A percentile compares a stretch with the other conserved stretches of the same genome.
These are phyloP conservation scores for Hyaloscypha hepaticicola DNA, from an alignment of 495 filamentous ascomycete genomes.

Conservation along the genomic window DNA sequence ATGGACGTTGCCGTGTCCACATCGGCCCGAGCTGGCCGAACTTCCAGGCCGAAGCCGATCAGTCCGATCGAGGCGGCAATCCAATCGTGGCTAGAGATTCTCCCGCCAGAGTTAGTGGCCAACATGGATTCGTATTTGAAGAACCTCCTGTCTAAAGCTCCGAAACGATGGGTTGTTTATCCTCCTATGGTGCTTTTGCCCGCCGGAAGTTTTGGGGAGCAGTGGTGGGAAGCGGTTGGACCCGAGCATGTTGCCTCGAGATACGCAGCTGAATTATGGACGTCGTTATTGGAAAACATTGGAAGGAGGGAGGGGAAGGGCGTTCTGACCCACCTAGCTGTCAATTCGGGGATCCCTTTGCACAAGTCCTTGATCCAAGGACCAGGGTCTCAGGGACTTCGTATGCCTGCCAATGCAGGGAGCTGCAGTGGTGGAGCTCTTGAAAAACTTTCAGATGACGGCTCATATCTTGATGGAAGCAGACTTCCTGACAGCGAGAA, in stretches of 20 bases:
- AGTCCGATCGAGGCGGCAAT: slow-evolving; percentile 29
- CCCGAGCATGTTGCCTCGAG: slow-evolving; percentile 29
- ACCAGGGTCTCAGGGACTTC: neutral
- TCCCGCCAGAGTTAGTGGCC: slow-evolving; percentile 15
- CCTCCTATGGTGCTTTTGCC: slow-evolving; percentile 68
- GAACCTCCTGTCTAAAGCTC: slow-evolving; percentile 44
- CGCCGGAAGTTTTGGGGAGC: slow-evolving; percentile 52
- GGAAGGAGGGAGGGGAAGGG: slow-evolving; percentile 43
- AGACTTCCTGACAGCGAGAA: slow-evolving; percentile 32
- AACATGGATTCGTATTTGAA: neutral
- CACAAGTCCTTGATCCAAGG: slow-evolving; percentile 15
- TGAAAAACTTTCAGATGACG: neutral
- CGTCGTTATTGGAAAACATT: slow-evolving; percentile 46
- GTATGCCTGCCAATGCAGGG: neutral
- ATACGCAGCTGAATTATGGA: slow-evolving; percentile 40
- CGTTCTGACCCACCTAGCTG: slow-evolving; percentile 63
- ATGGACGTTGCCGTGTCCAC: neutral
- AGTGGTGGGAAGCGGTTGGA: slow-evolving; percentile 46
- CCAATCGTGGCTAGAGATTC: slow-evolving; percentile 14
- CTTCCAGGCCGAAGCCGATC: slow-evolving; percentile 18
- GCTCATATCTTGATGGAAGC: neutral
- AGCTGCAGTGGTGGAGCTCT: neutral
- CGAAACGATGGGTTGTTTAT: slow-evolving; percentile 68
- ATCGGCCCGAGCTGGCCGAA: neutral
- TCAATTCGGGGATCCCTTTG: slow-evolving; percentile 71